These are phyloP conservation scores for Lichtheimia corymbifera DNA, from an alignment of 371 early-diverging fungal species.

Conservation along the genomic window DNA sequence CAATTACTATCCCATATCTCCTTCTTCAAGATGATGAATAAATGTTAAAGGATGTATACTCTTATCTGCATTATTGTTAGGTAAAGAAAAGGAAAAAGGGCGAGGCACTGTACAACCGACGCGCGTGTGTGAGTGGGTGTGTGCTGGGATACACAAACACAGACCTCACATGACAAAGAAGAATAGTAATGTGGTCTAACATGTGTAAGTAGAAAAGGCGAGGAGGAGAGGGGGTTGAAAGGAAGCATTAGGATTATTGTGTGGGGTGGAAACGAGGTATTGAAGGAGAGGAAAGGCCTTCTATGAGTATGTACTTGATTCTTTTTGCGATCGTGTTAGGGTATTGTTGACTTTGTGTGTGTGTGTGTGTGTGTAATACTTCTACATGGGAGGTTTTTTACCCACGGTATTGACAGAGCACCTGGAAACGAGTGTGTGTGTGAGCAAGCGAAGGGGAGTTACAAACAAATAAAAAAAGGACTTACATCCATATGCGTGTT, in stretches of 20 bases:
- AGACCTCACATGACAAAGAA: no score
- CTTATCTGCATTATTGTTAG: no score
- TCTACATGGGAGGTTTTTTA: slow-evolving; percentile 14
- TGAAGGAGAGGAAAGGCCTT: background rate
- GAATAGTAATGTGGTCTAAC: background rate
- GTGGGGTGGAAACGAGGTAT: background rate
- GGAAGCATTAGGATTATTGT: no score
- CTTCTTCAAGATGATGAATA: no score
- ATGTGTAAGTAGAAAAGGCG: background rate
- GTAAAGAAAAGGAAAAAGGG: no score
- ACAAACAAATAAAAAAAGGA: background rate
- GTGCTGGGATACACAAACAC: no score
- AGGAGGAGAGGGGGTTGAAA: background rate
- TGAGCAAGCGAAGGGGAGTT: background rate
- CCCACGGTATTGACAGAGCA: slow-evolving; percentile 15
- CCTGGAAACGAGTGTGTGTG: slow-evolving; percentile 6
- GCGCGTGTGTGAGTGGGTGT: no score
- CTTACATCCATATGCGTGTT: slow-evolving; percentile 98
- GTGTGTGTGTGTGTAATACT: background rate
- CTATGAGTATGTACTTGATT: background rate
- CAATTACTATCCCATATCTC: no score
- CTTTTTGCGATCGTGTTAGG: background rate
- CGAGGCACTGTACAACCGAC: no score
- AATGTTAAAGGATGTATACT: no score
- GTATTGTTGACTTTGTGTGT: background rate